Evolutionary conservation across 768 basidiomycete species (phyloP), one percentile per base, ranked within the genome.

Genomic region (Xerocomus brunneocitrinus): DNA sequence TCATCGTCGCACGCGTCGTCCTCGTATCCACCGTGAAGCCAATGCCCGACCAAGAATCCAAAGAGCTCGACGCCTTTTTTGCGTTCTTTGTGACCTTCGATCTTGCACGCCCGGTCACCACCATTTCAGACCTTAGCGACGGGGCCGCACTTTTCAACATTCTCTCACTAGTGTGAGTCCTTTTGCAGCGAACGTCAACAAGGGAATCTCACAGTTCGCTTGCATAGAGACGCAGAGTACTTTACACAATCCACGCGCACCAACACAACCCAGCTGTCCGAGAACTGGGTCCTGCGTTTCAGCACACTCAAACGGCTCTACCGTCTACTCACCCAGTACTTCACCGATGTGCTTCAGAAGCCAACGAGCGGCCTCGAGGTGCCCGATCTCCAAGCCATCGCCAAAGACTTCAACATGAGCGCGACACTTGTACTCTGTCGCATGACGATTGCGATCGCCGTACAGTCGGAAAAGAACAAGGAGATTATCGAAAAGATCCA

Each of bases 211-310:
- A 59, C 53, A 51, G 36, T 49, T 32, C 12, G 35, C 24, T 13
- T 45, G 24, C 44, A 41, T 64, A 94, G 91, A 59, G 92, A 94
- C 73, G 75, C 76, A 45, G 79, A 84, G 31, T 91, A 91, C 72
- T 95, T 95, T 65, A 80, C 82, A 42, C 80, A 79, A 49, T 71
- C 83, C 4, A 72, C 75, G 19, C 80, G 86, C 10, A 73, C 80
- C 5, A 75, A 78, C 5, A 74, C 83, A 0, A 70, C 78, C 16
- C 83, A 89, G 50, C 77, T 77, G 2, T 82, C 87, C 10, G 91
- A 92, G 63, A 94, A 91, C 70, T 95, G 92, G 92, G 89, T 93
- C 52, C 71, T 93, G 31, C 83, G 91, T 12, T 91, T 93, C 69
- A 85, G 79, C 68, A 71, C 86, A 8, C 79, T 95, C 56, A 95